Evolutionary conservation across 352 stramenopile genomes (phyloP).

Genomic region (Globisporangium parvum): DNA sequence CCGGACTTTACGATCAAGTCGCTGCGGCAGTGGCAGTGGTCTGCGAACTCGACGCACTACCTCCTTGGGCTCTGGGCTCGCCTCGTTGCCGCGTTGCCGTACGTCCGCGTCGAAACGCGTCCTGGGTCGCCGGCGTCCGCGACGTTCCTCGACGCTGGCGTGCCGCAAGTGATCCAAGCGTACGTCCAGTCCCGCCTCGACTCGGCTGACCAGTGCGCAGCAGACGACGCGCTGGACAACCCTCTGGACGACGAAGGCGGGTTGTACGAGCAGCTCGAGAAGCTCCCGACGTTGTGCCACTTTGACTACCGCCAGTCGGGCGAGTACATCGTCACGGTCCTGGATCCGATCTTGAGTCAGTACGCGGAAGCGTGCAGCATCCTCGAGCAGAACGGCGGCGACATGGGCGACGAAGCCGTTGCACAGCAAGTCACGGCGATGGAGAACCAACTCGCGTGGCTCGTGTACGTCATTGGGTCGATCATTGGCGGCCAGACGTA

Average conservation of each 20-base stretch:
- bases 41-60: slow-evolving; percentile 94
- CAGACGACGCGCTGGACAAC: slow-evolving; percentile 94
- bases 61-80: slow-evolving; percentile 94
- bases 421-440: slow-evolving; percentile 75
- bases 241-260: slow-evolving; percentile 95
- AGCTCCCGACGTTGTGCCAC: slow-evolving; percentile 94
- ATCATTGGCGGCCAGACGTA: slow-evolving; percentile 96
- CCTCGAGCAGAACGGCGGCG: slow-evolving; percentile 47
- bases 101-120: slow-evolving; percentile 83
- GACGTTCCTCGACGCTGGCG: slow-evolving; percentile 66
- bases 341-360: slow-evolving; percentile 92
- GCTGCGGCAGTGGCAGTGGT: slow-evolving; percentile 95
- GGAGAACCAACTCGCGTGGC: slow-evolving; percentile 96
- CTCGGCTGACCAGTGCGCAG: slow-evolving; percentile 90
- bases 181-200: slow-evolving; percentile 96
- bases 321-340: slow-evolving; percentile 91
- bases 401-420: slow-evolving; percentile 33
- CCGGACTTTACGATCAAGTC: slow-evolving; percentile 96
- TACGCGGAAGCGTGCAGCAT: slow-evolving; percentile 90
- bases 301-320: slow-evolving; percentile 94
- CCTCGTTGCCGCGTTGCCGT: slow-evolving; percentile 95
- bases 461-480: slow-evolving; percentile 95
- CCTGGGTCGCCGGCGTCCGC: slow-evolving; percentile 47
- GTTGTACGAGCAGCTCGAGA: slow-evolving; percentile 96
- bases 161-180: slow-evolving; percentile 90